Conservation (phyloP, 805 yeast genomes). For the Ogataea kodamae region DNA sequence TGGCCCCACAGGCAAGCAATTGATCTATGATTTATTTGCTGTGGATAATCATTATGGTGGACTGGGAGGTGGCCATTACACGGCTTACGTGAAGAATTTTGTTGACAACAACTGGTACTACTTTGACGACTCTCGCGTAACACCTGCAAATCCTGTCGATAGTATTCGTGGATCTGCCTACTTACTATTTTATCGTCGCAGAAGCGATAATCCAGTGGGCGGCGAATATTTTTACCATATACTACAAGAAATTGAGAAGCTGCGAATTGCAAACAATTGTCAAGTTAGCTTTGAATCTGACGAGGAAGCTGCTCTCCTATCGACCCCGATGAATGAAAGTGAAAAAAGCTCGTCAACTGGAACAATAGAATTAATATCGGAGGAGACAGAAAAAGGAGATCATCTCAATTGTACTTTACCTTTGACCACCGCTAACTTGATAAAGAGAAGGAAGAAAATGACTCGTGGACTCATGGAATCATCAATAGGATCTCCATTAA, state of each 20-base stretch:
- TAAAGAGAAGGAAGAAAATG: constrained; percentile 26
- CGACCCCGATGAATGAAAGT: constrained; percentile 1
- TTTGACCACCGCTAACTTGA: constrained; percentile 10
- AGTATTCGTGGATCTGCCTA: constrained; percentile 79
- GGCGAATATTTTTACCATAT: constrained; percentile 42
- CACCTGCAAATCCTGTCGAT: constrained; percentile 54
- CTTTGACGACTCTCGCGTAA: constrained; percentile 80
- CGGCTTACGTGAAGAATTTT: constrained; percentile 81
- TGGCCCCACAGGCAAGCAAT: constrained; percentile 33
- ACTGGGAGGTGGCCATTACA: constrained; percentile 95
- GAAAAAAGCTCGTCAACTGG: constrained; percentile 6
- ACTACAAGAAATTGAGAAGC: constrained; percentile 41
- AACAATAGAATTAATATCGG: constrained; percentile 11
- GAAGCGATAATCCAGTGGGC: constrained; percentile 43
- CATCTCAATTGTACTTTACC: too few species aligned
- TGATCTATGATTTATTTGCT: constrained; percentile 80
- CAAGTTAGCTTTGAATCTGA: neutral
- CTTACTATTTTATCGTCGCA: constrained; percentile 72
- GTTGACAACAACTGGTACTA: constrained; percentile 81
- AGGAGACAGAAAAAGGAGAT: constrained; percentile 9
- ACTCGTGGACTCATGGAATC: constrained; percentile 19
- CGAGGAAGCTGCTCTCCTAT: constrained; percentile 7
- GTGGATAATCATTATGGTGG: constrained; percentile 97
- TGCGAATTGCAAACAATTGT: too few species aligned
- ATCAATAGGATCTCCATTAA: constrained; percentile 29